Evolutionary conservation across 2,329 filamentous ascomycete genomes (phyloP), one percentile per base, ranked within the genome.

Genomic region (Hymenoscyphus repandus): DNA sequence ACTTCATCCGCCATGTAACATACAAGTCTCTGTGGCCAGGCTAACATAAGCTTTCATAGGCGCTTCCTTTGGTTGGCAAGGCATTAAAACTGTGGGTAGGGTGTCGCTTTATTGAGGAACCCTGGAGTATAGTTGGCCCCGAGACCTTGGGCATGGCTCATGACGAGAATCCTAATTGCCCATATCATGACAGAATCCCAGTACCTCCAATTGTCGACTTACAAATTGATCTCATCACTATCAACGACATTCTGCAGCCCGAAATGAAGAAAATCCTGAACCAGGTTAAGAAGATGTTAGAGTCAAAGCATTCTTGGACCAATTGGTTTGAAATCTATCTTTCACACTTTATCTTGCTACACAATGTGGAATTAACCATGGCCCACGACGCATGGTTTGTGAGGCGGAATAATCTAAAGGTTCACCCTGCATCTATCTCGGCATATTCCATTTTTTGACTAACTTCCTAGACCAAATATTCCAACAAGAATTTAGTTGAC

Each of bases 261-360:
- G 38, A 50, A 20, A 32, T 52, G 17, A 52, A 52, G 33, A 50
- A 47, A 20, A 48, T 52, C 18, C 36, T 55, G 15, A 52, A 50
- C 15, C 36, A 39, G 44, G 12, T 55, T 15, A 55, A 52, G 34
- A 38, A 36, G 18, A 47, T 50, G 43, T 18, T 55, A 30, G 52
- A 54, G 13, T 50, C 50, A 3, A 52, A 27, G 18, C 36, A 47
- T 40, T 47, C 49, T 3, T 52, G 53, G 53, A 52, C 30, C 2
- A 45, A 55, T 30, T 55, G 53, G 53, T 52, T 55, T 20, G 53
- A 55, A 46, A 52, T 55, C 11, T 55, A 55, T 30, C 36, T 52
- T 5, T 17, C 53, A 30, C 50, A 52, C n/a, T 54, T 54, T 22
- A 47, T 55, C 10, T 30, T 55, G 37, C 33, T 55, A 22, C 42